Conservation (phyloP, 306 rosid species). For the Prunus padus region DNA sequence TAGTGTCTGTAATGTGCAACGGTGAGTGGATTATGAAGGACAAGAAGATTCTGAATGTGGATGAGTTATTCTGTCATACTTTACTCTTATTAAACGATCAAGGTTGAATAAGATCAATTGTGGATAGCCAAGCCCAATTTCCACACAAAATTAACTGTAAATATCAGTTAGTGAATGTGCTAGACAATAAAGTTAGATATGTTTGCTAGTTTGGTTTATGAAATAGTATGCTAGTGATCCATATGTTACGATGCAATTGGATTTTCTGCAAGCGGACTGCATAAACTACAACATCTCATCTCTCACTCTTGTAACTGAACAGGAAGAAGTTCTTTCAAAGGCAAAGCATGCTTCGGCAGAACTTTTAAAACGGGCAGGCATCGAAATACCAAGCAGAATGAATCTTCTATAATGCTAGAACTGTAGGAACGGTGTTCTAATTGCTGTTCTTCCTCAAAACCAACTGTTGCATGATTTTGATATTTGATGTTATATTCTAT, state of each 20-base stretch:
- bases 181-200: neutral
- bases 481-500: neutral
- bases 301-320: slow-evolving; percentile 14
- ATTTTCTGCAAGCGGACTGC: neutral
- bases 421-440: neutral
- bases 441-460: neutral
- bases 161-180: neutral
- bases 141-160: neutral
- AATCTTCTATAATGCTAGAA: slow-evolving; percentile 44
- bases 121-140: neutral
- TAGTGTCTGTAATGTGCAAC: slow-evolving; percentile 78
- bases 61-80: slow-evolving; percentile 55
- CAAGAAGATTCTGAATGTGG: slow-evolving; percentile 61
- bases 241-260: neutral
- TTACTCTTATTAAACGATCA: neutral
- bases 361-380: slow-evolving; percentile 69
- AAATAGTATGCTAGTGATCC: neutral
- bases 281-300: neutral
- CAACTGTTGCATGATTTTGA: neutral
- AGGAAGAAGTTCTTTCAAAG: slow-evolving; percentile 59
- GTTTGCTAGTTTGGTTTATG: neutral
- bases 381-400: slow-evolving; percentile 63
- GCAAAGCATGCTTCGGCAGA: slow-evolving; percentile 64
- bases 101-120: neutral
- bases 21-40: slow-evolving; percentile 87